Conservation (phyloP, 2,329 filamentous ascomycete species). For the Cadophora sp. region DNA sequence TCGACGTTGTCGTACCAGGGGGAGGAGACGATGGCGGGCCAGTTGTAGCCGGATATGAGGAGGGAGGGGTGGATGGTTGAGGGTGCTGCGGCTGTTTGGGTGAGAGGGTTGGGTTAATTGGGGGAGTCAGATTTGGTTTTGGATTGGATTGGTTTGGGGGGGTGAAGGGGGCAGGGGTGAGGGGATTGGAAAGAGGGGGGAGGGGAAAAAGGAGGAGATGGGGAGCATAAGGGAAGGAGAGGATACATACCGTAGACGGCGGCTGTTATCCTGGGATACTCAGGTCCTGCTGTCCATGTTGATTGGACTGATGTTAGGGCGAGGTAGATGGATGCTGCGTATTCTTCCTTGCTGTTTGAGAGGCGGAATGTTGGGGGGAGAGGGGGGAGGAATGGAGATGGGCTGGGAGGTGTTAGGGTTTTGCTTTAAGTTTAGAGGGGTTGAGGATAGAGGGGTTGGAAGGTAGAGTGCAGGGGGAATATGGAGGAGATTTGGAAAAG, state of each 20-base stretch:
- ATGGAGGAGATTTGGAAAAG: neutral
- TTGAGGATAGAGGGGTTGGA: no score
- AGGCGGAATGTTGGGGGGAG: neutral
- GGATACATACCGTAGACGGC: slow-evolving; percentile 9
- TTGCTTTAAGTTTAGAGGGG: no score
- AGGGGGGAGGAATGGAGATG: neutral
- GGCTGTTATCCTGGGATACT: slow-evolving; percentile 13
- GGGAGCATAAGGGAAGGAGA: neutral
- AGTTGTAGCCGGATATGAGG: neutral
- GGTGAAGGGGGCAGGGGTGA: neutral
- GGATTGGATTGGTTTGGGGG: no score
- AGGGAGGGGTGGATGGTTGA: slow-evolving; percentile 3
- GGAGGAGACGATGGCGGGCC: slow-evolving; percentile 15
- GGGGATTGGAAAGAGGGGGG: neutral
- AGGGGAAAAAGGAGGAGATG: neutral
- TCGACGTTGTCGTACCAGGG: slow-evolving; percentile 20
- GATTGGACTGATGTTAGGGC: slow-evolving; percentile 14
- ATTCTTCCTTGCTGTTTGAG: neutral
- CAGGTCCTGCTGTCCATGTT: slow-evolving; percentile 7
- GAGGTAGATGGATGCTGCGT: neutral
- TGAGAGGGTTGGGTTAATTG: neutral
- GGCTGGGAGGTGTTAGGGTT: neutral
- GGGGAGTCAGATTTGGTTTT: no score
- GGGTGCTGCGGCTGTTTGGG: slow-evolving; percentile 10
- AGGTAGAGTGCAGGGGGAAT: no score